Conservation (phyloP, 192 early-diverging fungal genomes). For the Rhizophagus prolifer region DNA sequence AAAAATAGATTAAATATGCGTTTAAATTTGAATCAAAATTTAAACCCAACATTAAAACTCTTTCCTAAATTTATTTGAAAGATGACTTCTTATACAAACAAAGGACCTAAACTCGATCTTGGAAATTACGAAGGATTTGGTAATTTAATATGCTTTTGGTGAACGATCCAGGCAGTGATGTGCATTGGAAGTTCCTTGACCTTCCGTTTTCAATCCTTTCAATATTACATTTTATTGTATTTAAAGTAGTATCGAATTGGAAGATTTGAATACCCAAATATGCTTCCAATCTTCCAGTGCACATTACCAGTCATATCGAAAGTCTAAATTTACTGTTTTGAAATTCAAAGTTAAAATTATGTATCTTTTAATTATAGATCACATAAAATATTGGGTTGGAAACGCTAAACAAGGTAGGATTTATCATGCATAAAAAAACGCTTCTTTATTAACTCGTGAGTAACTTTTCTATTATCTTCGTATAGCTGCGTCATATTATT, state of each 20-base stretch:
- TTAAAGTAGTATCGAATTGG: too few species aligned
- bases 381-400: conserved; percentile 48
- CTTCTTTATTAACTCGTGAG: background rate
- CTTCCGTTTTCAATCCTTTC: too few species aligned
- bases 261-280: too few species aligned
- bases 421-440: background rate
- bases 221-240: too few species aligned
- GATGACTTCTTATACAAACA: conserved; percentile 67
- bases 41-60: too few species aligned
- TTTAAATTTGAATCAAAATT: too few species aligned
- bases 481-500: conserved; percentile 86
- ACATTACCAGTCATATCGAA: too few species aligned
- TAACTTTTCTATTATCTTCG: background rate
- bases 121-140: conserved; percentile 66
- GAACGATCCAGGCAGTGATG: too few species aligned
- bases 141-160: background rate
- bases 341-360: background rate
- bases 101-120: conserved; percentile 59
- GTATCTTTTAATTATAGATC: conserved; percentile 32
- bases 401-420: conserved; percentile 46
- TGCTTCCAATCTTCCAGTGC: too few species aligned
- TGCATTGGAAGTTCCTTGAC: too few species aligned
- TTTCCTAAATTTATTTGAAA: background rate
- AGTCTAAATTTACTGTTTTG: too few species aligned
- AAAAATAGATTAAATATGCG: too few species aligned